Base-by-base conservation (phyloP, 78 protist species). In the Emiliania huxleyi region DNA sequence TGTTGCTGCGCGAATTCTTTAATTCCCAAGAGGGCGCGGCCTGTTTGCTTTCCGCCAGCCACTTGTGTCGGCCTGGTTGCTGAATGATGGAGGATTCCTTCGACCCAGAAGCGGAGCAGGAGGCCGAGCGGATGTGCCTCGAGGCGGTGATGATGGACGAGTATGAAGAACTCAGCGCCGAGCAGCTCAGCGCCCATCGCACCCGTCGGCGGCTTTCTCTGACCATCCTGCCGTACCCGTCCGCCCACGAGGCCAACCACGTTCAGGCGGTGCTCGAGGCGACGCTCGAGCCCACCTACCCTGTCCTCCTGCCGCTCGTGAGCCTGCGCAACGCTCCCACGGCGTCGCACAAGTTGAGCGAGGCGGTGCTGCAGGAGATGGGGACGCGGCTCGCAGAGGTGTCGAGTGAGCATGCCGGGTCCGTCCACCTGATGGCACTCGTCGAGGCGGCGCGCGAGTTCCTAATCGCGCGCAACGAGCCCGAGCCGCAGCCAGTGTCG, bases 131-230 rank as follows among this genome's bases (percentile, higher is more conserved):
- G 85, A 11, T 40, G 48, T 45, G 37, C 18, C 48, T 77, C 48
- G 35, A 77, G 85, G 37, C 85, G 33, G 40, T 77, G 46, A 21
- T 77, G 46, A 77, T 77, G 85, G 85, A 77, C 25, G 85, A 77
- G 85, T 73, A 18, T 42, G 33, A 29, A 42, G 33, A 18, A 42
- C 83, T 73, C 42, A 8, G 3, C 19, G 40, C 83, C 23, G 75
- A 62, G 43, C 29, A 6, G 81, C 42, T 26, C 35, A 26, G 1
- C 85, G 85, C 42, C 33, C 37, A 35, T 26, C 48, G 46, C 15
- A 3, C 4, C 44, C 29, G 85, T 48, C 3, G 33, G 19, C 25
- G 44, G 22, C 23, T 35, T 4, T 23, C 25, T 29, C 85, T 77
- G 46, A 77, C 44, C 35, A 4, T 77, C 33, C 85, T 77, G 44